A percentile compares a stretch with the other conserved stretches of the same genome.
phyloP scores from a whole-genome alignment of 352 stramenopile genomes.

The Blastocystis sp. region DNA sequence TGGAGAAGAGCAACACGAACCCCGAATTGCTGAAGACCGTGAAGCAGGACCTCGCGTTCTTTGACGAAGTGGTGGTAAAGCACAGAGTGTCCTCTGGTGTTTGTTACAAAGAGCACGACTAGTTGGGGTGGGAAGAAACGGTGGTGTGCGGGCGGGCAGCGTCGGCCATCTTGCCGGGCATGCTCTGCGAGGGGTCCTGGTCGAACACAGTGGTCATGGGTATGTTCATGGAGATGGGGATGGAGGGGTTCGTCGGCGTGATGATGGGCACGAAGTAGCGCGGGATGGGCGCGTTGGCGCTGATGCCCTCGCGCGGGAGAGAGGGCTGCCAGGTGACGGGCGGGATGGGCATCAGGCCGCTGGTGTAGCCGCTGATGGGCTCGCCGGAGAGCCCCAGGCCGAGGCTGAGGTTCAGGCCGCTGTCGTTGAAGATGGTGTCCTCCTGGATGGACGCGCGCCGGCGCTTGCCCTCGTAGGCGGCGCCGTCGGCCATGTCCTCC shows the following conservation, averaged over 20 bases:
- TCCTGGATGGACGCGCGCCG: constrained; percentile 49
- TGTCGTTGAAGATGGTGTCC: constrained; percentile 35
- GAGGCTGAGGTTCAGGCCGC: constrained; percentile 2
- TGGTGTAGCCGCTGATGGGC: not conserved
- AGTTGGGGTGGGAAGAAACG: not conserved
- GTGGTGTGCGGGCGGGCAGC: not conserved
- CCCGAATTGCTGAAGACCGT: constrained; percentile 36
- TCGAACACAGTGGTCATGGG: not conserved
- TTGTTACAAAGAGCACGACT: constrained; percentile 14
- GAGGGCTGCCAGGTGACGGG: constrained; percentile 1
- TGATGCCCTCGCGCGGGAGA: not conserved
- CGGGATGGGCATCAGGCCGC: not conserved
- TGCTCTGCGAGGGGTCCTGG: not conserved
- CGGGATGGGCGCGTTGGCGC: not conserved
- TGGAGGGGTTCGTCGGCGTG: not conserved
- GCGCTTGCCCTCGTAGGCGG: not conserved
- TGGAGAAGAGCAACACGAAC: constrained; percentile 46
- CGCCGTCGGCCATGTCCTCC: not conserved
- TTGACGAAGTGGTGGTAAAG: constrained; percentile 42
- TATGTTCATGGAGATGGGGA: not conserved
- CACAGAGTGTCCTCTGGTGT: not conserved
- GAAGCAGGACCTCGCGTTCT: constrained; percentile 39
- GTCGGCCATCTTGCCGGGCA: not conserved
- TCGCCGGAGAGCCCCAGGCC: not conserved
- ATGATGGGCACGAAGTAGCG: not conserved